These are phyloP conservation scores for Thalassiosira tumida DNA, from an alignment of 352 stramenopile species.

Conservation along the genomic window DNA sequence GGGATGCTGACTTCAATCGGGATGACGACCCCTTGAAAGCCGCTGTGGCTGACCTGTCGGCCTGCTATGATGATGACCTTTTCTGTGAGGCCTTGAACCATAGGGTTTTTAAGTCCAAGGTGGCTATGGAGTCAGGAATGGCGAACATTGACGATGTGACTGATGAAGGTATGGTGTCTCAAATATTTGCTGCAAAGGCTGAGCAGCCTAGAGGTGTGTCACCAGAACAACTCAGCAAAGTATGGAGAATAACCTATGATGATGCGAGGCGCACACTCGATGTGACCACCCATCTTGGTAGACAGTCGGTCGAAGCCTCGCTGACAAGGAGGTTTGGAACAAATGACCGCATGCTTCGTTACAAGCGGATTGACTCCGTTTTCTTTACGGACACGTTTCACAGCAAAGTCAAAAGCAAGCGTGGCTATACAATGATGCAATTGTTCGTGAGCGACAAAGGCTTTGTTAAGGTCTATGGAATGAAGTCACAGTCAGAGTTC, in stretches of 20 bases:
- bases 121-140: neutral
- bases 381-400: slow-evolving; percentile 82
- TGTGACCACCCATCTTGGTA: slow-evolving; percentile 61
- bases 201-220: slow-evolving; percentile 16
- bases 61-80: neutral
- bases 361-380: slow-evolving; percentile 47
- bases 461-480: slow-evolving; percentile 57
- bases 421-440: slow-evolving; percentile 70
- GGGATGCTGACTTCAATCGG: neutral
- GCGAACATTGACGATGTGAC: neutral
- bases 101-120: neutral
- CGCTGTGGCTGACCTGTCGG: neutral
- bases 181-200: slow-evolving; percentile 1
- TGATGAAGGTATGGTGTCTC: neutral
- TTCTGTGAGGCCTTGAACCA: neutral
- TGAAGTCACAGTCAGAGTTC: slow-evolving; percentile 63
- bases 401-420: slow-evolving; percentile 62
- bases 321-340: slow-evolving; percentile 67
- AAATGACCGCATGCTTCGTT: slow-evolving; percentile 68
- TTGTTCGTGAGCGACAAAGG: slow-evolving; percentile 78
- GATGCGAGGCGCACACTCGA: neutral
- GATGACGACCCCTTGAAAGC: slow-evolving; percentile 10
- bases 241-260: slow-evolving; percentile 58
- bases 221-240: slow-evolving; percentile 59
- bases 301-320: slow-evolving; percentile 21